A percentile compares a stretch with the other conserved stretches of the same genome.
phyloP scores from a whole-genome alignment of 1,284 basidiomycete species.

The Rhodotorula sp. region DNA sequence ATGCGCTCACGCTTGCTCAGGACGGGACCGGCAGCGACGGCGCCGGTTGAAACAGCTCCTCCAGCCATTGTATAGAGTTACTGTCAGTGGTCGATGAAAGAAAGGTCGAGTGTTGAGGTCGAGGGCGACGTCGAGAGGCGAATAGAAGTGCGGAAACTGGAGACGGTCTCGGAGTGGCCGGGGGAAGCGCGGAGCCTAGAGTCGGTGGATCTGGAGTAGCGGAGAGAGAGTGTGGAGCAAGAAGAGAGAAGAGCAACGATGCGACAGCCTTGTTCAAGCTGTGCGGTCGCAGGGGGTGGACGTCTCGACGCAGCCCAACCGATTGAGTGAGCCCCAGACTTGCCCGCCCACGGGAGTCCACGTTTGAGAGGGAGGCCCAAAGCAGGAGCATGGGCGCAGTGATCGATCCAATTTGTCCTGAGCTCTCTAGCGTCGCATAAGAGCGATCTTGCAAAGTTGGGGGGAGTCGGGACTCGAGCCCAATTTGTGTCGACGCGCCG shows the following conservation, averaged over 20 bases:
- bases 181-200: background rate
- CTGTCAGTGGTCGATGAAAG: background rate
- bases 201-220: background rate
- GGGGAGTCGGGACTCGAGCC: background rate
- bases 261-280: background rate
- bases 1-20: conserved; percentile 26
- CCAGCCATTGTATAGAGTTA: conserved; percentile 28
- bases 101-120: background rate
- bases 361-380: background rate
- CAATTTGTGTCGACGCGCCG: background rate
- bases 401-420: background rate
- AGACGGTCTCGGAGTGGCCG: background rate
- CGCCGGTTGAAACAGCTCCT: conserved; percentile 15
- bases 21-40: conserved; percentile 12
- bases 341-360: background rate
- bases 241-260: background rate
- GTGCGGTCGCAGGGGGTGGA: background rate
- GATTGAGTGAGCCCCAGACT: conserved; percentile 1
- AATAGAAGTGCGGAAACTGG: background rate
- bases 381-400: background rate
- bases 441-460: no score
- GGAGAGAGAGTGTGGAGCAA: conserved; percentile 7
- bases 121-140: background rate
- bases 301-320: background rate
- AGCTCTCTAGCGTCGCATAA: background rate